Evolutionary conservation across 2,329 filamentous ascomycete species (phyloP), one percentile per base, ranked within the genome.

Genomic region (Fusarium sp.): DNA sequence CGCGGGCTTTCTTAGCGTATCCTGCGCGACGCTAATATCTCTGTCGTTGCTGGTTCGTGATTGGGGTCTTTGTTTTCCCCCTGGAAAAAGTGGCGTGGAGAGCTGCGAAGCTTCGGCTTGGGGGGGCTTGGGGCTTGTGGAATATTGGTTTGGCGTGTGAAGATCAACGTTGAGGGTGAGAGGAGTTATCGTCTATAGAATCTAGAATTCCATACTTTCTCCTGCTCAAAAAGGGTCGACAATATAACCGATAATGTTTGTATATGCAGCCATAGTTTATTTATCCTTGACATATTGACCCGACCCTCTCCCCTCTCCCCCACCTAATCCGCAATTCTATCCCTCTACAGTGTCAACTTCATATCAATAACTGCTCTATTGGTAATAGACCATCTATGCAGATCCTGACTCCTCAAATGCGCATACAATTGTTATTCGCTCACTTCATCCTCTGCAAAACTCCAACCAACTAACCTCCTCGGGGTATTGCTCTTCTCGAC

Each of bases 11-110:
- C 25, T 49, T 67, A 69, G 64, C 64, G 59, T 47, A 30, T 33
- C 51, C 30, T 56, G 54, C 54, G 47, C 62, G 60, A 59, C 68
- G 54, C 54, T 70, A 58, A 66, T 73, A 70, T 71, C 27, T 48
- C 45, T 53, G 60, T 55, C 45, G 37, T 48, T 39, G 25, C 22
- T 6, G 8, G 27, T 22, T 56, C 45, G 49, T 73, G 66, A 73
- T 73, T 73, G 64, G 71, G 25, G 40, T 22, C 7, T 15, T 30
- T n/a, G 40, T 22, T 9, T 15, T 30, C 35, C 17, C 33, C 59
- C 59, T 69, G 62, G 39, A 45, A 65, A 65, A 56, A 23, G 69
- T 71, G 66, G 68, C 68, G 68, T 57, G 51, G 50, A 56, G 50
- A 56, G 68, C 62, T 64, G 62, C 41, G 22, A 59, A 56, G 52